Evolutionary conservation across 805 yeast genomes (phyloP), one percentile per base, ranked within the genome.

Genomic region (Zygoascus flipseniorum): DNA sequence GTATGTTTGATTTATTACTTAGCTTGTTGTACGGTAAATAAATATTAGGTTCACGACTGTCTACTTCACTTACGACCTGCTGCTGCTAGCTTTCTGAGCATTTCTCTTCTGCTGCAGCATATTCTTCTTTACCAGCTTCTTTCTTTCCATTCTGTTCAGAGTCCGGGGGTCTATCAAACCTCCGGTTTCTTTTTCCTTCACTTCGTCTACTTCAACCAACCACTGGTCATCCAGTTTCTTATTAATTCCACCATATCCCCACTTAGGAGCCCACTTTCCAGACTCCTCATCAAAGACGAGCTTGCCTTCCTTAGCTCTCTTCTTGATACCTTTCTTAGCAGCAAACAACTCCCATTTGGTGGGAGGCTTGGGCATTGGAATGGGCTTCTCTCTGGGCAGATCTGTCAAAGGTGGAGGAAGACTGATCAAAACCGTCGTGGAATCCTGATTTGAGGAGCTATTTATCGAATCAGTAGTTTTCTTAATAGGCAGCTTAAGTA

Each of bases 321-420:
- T 79, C 71, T 85, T 76, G 68, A 93, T 93, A 65, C 98, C 98
- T 74, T 93, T 93, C 78, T 81, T 87, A 55, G 86, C 86, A 59
- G 99, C 99, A 75, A 93, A 93, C 66, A 79, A 79, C 73, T 93
- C 97, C 99, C 99, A 93, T 73, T 84, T 89, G 60, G 99, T 90
- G 62, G 83, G 86, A 52, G 92, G 85, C 74, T 88, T 93, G 52
- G 87, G 82, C 72, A 89, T 90, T 55, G 99, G 99, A 63, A 93
- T 72, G 48, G 97, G 83, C 73, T 93, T 93, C 69, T 93, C 99
- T 76, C 99, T 80, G 52, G 99, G 99, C 58, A 90, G 75, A 54
- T 72, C 78, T 18, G 95, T 84, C 14, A 78, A 70, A 23, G 97
- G 95, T 52, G 80, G 89, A 35, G 99, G 98, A 56, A 93, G 76